These are phyloP conservation scores for Trichoderma sp. DNA, from an alignment of 2,329 filamentous ascomycete genomes.

Conservation along the genomic window DNA sequence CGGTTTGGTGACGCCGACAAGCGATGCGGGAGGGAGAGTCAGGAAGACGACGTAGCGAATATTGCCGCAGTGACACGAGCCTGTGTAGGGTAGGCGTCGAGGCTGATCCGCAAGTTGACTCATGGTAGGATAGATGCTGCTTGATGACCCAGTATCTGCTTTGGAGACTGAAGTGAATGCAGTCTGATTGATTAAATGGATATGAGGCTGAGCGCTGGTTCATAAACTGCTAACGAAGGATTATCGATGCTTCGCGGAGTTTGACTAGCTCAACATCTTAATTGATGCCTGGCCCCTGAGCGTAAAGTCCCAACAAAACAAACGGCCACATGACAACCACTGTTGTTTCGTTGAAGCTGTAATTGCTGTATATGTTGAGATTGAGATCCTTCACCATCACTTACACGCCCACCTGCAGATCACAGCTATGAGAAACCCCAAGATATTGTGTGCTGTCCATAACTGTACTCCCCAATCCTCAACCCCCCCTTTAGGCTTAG, in stretches of 20 bases:
- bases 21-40: conserved; percentile 43
- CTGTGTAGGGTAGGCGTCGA: conserved; percentile 35
- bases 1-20: conserved; percentile 29
- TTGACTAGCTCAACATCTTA: background rate
- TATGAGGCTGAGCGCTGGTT: background rate
- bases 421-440: too few species aligned
- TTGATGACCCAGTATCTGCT: background rate
- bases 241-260: background rate
- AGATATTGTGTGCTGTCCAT: background rate
- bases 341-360: background rate
- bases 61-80: conserved; percentile 53
- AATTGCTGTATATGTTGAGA: background rate
- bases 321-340: background rate
- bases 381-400: background rate
- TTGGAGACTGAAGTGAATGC: too few species aligned
- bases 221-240: background rate
- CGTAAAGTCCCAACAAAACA: background rate
- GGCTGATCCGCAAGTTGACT: background rate
- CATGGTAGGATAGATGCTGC: background rate
- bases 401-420: background rate
- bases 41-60: conserved; percentile 50
- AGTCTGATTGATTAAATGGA: background rate
- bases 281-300: background rate
- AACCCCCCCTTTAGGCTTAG: conserved; percentile 11
- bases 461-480: background rate